Percentiles rank a stretch among this genome's conserved stretches.
phyloP scores from a whole-genome alignment of 441 rosid species.

The Syzygium malaccense region DNA sequence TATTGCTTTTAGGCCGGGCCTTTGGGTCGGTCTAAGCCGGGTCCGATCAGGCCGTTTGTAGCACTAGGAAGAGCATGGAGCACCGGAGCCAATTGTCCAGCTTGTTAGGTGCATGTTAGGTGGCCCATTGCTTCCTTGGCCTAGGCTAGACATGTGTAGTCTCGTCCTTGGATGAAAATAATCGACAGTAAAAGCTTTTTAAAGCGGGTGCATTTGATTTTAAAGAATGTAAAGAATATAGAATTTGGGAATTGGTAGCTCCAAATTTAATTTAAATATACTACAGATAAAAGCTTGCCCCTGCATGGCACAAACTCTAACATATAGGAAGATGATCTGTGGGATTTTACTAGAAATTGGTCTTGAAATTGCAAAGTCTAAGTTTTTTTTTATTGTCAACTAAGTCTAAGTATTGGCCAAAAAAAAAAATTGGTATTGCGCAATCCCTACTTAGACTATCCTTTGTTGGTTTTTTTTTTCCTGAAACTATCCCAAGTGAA shows the following conservation, averaged over 20 bases:
- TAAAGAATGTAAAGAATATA: not conserved
- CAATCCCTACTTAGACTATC: not conserved
- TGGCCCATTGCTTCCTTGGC: not conserved
- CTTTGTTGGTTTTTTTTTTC: too few species aligned
- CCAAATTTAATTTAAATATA: not conserved
- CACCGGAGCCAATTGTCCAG: not conserved
- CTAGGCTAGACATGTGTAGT: not conserved
- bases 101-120: not conserved
- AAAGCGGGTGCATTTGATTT: not conserved
- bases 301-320: not conserved
- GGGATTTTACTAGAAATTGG: not conserved
- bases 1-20: not conserved
- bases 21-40: not conserved
- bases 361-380: not conserved
- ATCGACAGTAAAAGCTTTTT: not conserved
- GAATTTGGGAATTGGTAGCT: not conserved
- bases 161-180: not conserved
- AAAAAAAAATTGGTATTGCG: not conserved
- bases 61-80: too few species aligned
- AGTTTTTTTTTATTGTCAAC: not conserved
- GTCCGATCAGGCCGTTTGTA: not conserved
- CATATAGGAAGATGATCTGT: not conserved
- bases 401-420: too few species aligned
- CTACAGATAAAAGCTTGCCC: not conserved
- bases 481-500: not conserved